A percentile compares a stretch with the other conserved stretches of the same genome.
phyloP scores from a whole-genome alignment of 192 early-diverging fungal species.

The Coemansia aciculifera region DNA sequence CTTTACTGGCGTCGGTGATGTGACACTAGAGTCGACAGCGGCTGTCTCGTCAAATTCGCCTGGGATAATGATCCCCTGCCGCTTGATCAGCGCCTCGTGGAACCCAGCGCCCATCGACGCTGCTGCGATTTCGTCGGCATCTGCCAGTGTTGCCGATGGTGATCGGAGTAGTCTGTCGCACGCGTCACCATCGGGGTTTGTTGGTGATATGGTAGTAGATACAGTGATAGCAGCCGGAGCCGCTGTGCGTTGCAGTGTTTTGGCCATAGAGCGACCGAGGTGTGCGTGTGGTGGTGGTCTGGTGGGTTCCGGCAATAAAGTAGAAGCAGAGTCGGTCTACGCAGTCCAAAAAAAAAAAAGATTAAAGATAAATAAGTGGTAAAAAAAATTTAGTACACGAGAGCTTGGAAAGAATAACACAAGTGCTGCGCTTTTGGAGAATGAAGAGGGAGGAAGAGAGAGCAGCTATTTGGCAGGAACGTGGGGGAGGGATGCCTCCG shows the following conservation, averaged over 20 bases:
- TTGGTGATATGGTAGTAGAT: background rate
- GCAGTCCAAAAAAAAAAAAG: background rate
- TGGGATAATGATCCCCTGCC: conserved; percentile 25
- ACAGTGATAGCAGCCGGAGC: background rate
- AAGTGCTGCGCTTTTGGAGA: conserved; percentile 1
- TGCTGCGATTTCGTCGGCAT: conserved; percentile 11
- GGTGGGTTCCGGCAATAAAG: background rate
- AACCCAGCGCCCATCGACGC: background rate
- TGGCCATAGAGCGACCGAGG: conserved; percentile 10
- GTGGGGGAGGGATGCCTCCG: background rate
- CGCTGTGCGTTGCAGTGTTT: conserved; percentile 19
- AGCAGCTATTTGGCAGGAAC: background rate
- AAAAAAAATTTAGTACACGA: background rate
- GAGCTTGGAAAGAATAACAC: background rate
- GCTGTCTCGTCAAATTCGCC: conserved; percentile 5
- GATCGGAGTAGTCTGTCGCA: conserved; percentile 1
- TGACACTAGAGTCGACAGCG: background rate
- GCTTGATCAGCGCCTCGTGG: conserved; percentile 13
- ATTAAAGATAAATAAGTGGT: background rate
- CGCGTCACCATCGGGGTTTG: background rate
- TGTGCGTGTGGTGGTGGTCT: conserved; percentile 1
- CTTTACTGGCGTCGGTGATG: conserved; percentile 9
- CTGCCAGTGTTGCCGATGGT: conserved; percentile 16
- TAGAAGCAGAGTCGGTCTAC: background rate
- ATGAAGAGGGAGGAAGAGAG: background rate